These are phyloP conservation scores for Aspergillus sojae DNA, from an alignment of 2,329 filamentous ascomycete species.

Conservation along the genomic window DNA sequence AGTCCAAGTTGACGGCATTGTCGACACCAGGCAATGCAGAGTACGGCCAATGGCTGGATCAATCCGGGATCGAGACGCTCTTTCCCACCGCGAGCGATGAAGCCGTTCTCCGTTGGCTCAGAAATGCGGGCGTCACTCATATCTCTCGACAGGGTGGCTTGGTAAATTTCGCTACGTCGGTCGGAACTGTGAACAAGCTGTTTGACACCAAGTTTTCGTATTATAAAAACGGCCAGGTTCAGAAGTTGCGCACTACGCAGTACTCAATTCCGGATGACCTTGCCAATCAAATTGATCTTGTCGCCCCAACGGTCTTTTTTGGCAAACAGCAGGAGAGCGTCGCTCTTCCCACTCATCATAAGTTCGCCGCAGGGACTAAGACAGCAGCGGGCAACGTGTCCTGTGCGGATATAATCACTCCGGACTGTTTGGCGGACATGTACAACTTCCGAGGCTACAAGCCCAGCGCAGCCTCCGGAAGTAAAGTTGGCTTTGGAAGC, in stretches of 20 bases:
- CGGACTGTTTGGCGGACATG: constrained; percentile 51
- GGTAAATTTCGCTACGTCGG: constrained; percentile 48
- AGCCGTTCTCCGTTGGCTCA: constrained; percentile 49
- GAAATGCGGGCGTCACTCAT: constrained; percentile 40
- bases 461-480: constrained; percentile 48
- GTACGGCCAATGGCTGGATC: constrained; percentile 55
- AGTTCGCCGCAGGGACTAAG: neutral
- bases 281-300: neutral
- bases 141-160: constrained; percentile 44
- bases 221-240: constrained; percentile 36
- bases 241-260: neutral
- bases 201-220: constrained; percentile 54
- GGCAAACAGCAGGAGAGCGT: neutral
- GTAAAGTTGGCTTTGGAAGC: constrained; percentile 53
- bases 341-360: neutral
- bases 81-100: constrained; percentile 43
- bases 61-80: constrained; percentile 47
- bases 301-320: neutral
- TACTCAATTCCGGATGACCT: neutral
- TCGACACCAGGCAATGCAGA: constrained; percentile 51
- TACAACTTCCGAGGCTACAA: constrained; percentile 55
- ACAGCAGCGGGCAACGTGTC: constrained; percentile 19
- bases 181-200: constrained; percentile 48
- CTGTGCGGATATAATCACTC: constrained; percentile 43
- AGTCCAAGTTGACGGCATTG: constrained; percentile 42